Base-by-base conservation (phyloP, 495 filamentous ascomycete genomes). In the Ramalina intermedia region DNA sequence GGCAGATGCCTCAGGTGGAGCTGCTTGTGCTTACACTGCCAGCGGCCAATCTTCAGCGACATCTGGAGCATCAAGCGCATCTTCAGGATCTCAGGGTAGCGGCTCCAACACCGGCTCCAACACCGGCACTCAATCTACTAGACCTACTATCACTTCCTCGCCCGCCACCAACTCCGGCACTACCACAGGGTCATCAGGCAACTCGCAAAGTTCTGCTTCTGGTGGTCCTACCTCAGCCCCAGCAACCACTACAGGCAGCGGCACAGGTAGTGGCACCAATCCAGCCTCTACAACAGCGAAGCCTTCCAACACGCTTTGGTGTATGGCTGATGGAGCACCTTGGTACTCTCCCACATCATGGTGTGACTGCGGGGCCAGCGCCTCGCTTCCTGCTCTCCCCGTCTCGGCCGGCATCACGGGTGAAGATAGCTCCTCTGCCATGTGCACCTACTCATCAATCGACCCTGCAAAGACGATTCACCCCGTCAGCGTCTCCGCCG, bases 261-360 rank as follows among this genome's bases (percentile, higher is more conserved):
- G 29, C 29, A 33, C 29, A 11, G 29, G 29, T 9, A 33, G 8
- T 13, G 29, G 29, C 12, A 33, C 29, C 7, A 33, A 33, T 33
- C 29, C 12, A 2, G 29, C 29, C 8, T 33, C 29, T 33, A 33
- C 29, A 11, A 33, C 29, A 33, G 8, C 12, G 29, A 13, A 9
- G 29, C 29, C 29, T 7, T 33, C 29, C 6, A 41, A 17, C 14
- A 18, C 21, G 8, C 18, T 16, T 5, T 21, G 27, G 6, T 49
- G 47, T 33, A 43, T 43, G 47, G 38, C 47, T 6, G 47, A 49
- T 26, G 47, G 38, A n/a, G 38, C 38, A 8, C 47, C 47, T 20
- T 49, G 47, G 47, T 49, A 41, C 37, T 40, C 18, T 3, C 47
- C 47, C 24, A 49, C 47, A 41, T 41, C 23, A n/a, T 49, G 36